Conservation (phyloP, 73 alveolate genomes). For the Effrenium voratum region DNA sequence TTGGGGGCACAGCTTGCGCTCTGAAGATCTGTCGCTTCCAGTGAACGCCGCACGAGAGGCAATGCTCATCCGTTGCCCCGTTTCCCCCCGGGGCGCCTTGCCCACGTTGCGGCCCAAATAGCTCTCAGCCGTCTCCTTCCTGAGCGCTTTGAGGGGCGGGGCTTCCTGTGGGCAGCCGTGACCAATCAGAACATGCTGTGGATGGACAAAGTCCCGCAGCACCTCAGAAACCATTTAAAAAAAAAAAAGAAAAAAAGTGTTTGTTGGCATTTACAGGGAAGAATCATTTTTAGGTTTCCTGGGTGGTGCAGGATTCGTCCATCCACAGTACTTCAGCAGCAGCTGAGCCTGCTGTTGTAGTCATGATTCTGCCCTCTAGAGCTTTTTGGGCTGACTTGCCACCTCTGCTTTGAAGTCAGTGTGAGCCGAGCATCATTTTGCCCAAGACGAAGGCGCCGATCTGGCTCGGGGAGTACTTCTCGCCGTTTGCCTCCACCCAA, state of each 20-base stretch:
- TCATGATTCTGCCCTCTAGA: neutral
- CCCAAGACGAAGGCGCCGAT: conserved; percentile 94
- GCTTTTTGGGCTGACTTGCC: conserved; percentile 32
- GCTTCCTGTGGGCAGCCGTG: too few species aligned
- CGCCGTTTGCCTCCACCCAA: conserved; percentile 97
- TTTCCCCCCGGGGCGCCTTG: conserved; percentile 94
- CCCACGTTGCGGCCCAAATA: conserved; percentile 95
- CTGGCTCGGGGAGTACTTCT: conserved; percentile 95
- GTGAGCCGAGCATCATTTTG: conserved; percentile 96
- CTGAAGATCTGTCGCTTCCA: too few species aligned
- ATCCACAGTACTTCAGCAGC: neutral
- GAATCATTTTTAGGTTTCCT: too few species aligned
- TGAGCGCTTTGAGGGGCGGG: neutral
- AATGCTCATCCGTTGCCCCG: too few species aligned
- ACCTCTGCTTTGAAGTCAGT: conserved; percentile 96
- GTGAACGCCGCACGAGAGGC: too few species aligned
- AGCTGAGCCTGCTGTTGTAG: neutral
- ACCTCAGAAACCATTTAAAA: too few species aligned
- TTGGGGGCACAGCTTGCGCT: too few species aligned
- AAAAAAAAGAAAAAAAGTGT: too few species aligned
- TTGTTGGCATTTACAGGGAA: too few species aligned
- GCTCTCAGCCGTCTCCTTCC: conserved; percentile 96
- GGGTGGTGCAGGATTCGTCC: too few species aligned
- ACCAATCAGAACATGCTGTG: too few species aligned
- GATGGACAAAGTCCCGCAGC: too few species aligned